Percentiles rank a stretch among this genome's conserved stretches.
Conservation (phyloP, 73 alveolate species). For the Paraurostyla sp. region DNA sequence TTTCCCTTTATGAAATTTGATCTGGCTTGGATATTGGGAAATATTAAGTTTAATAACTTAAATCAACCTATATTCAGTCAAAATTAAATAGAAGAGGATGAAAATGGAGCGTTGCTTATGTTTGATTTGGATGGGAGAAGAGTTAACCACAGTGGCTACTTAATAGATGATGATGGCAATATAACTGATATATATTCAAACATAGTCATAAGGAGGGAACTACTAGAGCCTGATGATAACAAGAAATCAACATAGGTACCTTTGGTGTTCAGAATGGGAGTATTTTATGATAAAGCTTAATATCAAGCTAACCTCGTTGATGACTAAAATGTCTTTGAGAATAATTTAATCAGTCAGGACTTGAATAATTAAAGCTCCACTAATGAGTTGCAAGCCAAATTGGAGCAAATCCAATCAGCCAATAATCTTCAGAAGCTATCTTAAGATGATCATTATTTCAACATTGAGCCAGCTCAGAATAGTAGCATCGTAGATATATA, state of each 20-base stretch:
- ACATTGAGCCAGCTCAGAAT: too few relatives aligned
- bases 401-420: too few relatives aligned
- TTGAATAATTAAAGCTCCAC: too few relatives aligned
- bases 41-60: not conserved
- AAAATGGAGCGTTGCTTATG: not conserved
- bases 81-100: not conserved
- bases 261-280: not conserved
- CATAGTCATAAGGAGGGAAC: slow-evolving; percentile 33
- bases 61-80: not conserved
- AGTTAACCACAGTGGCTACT: slow-evolving; percentile 48
- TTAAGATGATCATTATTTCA: too few relatives aligned
- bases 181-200: slow-evolving; percentile 47
- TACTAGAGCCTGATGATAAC: slow-evolving; percentile 3
- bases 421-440: too few relatives aligned
- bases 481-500: too few relatives aligned
- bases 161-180: slow-evolving; percentile 51
- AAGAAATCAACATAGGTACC: not conserved
- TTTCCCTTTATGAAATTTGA: slow-evolving; percentile 28
- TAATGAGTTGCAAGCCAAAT: too few relatives aligned
- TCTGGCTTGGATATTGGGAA: slow-evolving; percentile 7
- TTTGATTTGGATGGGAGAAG: slow-evolving; percentile 54
- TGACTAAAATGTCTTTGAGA: not conserved
- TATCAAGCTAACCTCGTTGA: not conserved
- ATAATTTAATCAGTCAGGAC: not conserved
- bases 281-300: not conserved